Base-by-base conservation (phyloP, 1,284 basidiomycete genomes). In the Rhodotorula sp. region DNA sequence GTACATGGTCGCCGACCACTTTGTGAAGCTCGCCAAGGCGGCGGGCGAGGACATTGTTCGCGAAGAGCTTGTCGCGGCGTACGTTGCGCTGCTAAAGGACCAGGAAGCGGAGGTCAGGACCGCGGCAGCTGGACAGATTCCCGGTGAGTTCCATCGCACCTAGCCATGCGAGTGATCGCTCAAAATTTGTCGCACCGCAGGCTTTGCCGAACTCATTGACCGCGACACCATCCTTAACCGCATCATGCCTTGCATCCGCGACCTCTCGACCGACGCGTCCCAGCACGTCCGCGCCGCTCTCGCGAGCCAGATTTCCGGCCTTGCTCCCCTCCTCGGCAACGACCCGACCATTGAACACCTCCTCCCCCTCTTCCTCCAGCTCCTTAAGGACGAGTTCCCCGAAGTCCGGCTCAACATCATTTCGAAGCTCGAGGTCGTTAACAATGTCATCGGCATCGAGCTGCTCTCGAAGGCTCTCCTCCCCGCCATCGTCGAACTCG, bases 71-170 rank as follows among this genome's bases (percentile, higher is more conserved):
- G 92, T 96, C 70, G 87, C 87, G 58, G 93, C 96, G 71, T 99
- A 91, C 80, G 93, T 98, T 6, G 89, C 91, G 68, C 84, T 99
- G 58, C 84, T 99, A 78, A 98, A 97, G 82, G 96, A 99, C 80
- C 96, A 97, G 78, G 96, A 99, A 83, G 96, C 96, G 30, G 96
- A 99, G 82, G 96, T 99, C 63, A 87, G 95, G 73, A 98, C 94
- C 56, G 96, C 96, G 39, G 94, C 91, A 60, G 89, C 96, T 34
- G 91, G 91, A 58, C 96, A 99, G 81, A 91, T 99, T 76, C 96
- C 96, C 79, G 94, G 94, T 93, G 79, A 70, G 82, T 81, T 61
- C 27, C 22, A 29, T n/a, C 56, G 54, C 44, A 29, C 44, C 22
- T n/a, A 6, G 27, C 13, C 15, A 19, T 27, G 10, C 6, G 4